Conservation (phyloP, 2,329 filamentous ascomycete species). For the Xylariaceae sp. region DNA sequence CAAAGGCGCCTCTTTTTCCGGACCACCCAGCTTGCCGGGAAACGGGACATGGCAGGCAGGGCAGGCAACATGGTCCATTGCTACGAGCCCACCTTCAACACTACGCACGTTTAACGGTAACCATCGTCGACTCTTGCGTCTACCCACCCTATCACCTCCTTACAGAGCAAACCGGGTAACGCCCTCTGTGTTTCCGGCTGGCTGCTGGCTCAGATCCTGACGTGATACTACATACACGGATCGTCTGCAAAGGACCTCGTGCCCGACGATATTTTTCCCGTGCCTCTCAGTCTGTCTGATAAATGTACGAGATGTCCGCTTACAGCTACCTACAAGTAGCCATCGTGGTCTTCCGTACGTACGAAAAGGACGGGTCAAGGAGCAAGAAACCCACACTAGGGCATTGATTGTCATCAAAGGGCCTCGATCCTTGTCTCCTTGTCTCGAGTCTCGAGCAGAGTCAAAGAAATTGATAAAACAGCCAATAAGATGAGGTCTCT, state of each 20-base stretch:
- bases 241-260: not conserved
- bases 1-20: not conserved
- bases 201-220: not conserved
- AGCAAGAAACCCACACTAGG: not conserved
- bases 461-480: not conserved
- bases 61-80: too few relatives aligned
- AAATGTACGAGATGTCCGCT: not conserved
- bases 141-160: not conserved
- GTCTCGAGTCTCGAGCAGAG: not conserved
- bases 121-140: too few relatives aligned
- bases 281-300: not conserved
- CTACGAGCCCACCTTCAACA: too few relatives aligned
- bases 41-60: not conserved
- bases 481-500: constrained; percentile 7
- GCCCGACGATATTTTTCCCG: not conserved
- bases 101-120: too few relatives aligned
- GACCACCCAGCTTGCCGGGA: not conserved
- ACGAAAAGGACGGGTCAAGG: not conserved
- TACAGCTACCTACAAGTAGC: not conserved
- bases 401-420: not conserved
- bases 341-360: constrained; percentile 1
- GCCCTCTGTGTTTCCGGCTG: constrained; percentile 5
- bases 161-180: not conserved
- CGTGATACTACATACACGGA: not conserved
- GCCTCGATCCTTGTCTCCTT: not conserved